Base-by-base conservation (phyloP, 768 basidiomycete genomes). In the Cystobasidium tubakii region DNA sequence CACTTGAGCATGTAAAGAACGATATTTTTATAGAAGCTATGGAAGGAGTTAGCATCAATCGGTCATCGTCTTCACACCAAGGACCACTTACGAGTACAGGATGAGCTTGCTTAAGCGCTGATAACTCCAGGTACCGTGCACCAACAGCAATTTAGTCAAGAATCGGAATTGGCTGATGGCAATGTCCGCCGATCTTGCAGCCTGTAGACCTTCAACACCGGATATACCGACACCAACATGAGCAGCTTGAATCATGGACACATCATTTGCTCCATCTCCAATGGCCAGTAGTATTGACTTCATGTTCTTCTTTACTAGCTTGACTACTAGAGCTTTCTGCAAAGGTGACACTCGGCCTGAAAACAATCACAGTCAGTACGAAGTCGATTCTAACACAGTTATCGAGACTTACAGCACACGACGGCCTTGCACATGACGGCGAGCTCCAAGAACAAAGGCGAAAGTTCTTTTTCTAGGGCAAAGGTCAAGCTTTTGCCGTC, bases 71-170 rank as follows among this genome's bases (percentile, higher is more conserved):
- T n/a, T n/a, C n/a, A n/a, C n/a, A n/a, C n/a, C n/a, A n/a, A n/a
- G n/a, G n/a, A n/a, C n/a, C 25, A 43, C 62, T n/a, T 17, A 85
- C 92, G 75, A 80, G 94, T 95, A 99, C 10, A 99, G 84, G 79
- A 98, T 94, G 72, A 99, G 85, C 81, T 95, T 98, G 17, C 93
- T 94, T 73, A 99, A 81, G 39, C 96, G 86, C 72, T 91, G 89
- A 80, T 99, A 99, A 82, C 95, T 97, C 96, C 96, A 99, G 1
- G 96, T 90, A 3, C 96, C 96, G 79, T 99, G 96, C 7, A 99
- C 96, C 19, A 99, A 87, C 10, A 99, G 81, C 29, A 98, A 82
- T 81, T 99, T 99, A 83, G 92, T 94, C 76, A 99, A 83, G 83
- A 85, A 98, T 25, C 95, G 86, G 84, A 99, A 99, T 82, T 99